A percentile compares a stretch with the other conserved stretches of the same genome.
Evolutionary conservation across 805 yeast genomes (phyloP).

Genomic region (Sungouiozyma intestinalis): DNA sequence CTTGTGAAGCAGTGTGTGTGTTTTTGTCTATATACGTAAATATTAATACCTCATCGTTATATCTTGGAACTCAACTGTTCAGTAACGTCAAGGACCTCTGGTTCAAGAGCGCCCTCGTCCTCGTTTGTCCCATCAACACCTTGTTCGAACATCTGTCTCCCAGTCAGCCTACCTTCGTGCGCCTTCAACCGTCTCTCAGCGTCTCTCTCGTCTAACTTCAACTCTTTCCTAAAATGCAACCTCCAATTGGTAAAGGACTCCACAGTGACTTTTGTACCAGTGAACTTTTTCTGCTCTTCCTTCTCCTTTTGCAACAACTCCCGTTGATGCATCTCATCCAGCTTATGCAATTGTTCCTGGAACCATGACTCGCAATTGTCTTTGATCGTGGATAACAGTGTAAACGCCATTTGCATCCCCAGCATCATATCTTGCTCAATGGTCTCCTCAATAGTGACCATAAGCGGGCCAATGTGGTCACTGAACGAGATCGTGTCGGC

Average conservation of each 20-base stretch:
- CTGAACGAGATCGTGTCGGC: conserved; percentile 51
- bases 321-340: conserved; percentile 49
- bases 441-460: conserved; percentile 28
- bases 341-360: conserved; percentile 41
- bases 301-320: conserved; percentile 54
- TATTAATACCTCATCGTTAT: conserved; percentile 1
- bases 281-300: conserved; percentile 81
- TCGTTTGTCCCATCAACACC: conserved; percentile 74
- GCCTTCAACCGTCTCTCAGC: conserved; percentile 41
- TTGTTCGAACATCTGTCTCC: conserved; percentile 79
- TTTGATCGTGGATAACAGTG: conserved; percentile 65
- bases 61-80: conserved; percentile 1
- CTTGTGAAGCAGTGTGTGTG: conserved; percentile 1
- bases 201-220: conserved; percentile 55
- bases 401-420: conserved; percentile 88
- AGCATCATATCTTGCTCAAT: conserved; percentile 50
- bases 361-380: conserved; percentile 70
- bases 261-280: conserved; percentile 79
- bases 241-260: conserved; percentile 76
- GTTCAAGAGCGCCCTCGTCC: conserved; percentile 30
- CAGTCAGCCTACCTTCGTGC: conserved; percentile 73
- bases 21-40: conserved; percentile 1
- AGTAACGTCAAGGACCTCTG: conserved; percentile 5
- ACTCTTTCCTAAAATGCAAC: conserved; percentile 53
- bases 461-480: conserved; percentile 30